These are phyloP conservation scores for Solanum ahanhuiri DNA, from an alignment of 257 asterid genomes.

Conservation along the genomic window DNA sequence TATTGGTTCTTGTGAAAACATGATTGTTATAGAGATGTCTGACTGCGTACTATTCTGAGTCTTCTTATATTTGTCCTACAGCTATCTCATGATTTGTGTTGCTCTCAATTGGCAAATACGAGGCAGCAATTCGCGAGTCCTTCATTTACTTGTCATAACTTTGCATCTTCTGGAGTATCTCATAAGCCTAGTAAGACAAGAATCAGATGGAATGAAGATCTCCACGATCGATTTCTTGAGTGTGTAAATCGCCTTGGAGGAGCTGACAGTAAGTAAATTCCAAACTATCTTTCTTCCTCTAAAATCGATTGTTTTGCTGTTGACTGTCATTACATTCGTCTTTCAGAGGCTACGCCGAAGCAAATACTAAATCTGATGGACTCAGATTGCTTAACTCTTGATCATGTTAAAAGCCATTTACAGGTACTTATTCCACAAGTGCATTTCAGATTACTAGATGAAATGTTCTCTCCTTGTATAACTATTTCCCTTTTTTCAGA, in stretches of 20 bases:
- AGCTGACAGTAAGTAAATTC: constrained; percentile 60
- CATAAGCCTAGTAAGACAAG: constrained; percentile 39
- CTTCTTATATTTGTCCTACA: not conserved
- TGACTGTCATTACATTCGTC: not conserved
- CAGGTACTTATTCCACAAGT: constrained; percentile 35
- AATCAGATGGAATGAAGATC: constrained; percentile 89
- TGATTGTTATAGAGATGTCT: not conserved
- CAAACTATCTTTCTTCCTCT: not conserved
- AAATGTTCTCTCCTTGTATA: not conserved
- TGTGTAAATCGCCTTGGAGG: constrained; percentile 81
- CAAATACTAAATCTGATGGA: constrained; percentile 82
- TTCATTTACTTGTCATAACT: constrained; percentile 13
- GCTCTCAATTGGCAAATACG: constrained; percentile 15
- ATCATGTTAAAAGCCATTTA: constrained; percentile 92
- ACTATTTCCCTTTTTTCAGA: constrained; percentile 16
- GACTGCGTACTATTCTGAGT: not conserved
- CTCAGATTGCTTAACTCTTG: constrained; percentile 69
- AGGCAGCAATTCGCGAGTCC: constrained; percentile 19
- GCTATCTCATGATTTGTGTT: constrained; percentile 27
- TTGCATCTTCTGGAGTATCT: constrained; percentile 17
- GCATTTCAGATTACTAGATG: not conserved
- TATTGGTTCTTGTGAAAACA: not conserved
- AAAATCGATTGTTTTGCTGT: not conserved
- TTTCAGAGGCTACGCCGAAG: constrained; percentile 88
- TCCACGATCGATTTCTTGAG: constrained; percentile 76